These are phyloP conservation scores for Pichia sp. DNA, from an alignment of 1,139 yeast species.

Conservation along the genomic window DNA sequence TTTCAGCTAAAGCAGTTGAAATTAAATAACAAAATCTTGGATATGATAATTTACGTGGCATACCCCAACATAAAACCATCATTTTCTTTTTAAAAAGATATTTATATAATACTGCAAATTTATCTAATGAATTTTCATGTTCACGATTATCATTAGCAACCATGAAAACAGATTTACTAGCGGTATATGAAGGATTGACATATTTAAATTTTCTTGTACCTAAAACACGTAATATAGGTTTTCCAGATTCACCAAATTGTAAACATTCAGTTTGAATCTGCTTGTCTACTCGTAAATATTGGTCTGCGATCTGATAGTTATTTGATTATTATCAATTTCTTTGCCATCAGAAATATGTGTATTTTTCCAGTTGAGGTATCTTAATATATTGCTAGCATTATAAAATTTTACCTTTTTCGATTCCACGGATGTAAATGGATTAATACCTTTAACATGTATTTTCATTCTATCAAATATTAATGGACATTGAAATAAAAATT, in stretches of 20 bases:
- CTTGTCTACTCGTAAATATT: conserved; percentile 34
- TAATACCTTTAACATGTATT: conserved; percentile 67
- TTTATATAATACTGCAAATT: conserved; percentile 63
- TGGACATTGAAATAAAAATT: conserved; percentile 57
- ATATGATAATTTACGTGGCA: conserved; percentile 44
- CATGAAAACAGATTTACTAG: conserved; percentile 54
- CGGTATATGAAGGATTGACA: conserved; percentile 47
- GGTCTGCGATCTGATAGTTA: conserved; percentile 40
- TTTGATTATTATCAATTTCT: conserved; percentile 33
- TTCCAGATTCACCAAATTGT: conserved; percentile 32
- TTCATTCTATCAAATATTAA: conserved; percentile 46
- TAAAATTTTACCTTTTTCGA: conserved; percentile 36
- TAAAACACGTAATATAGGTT: conserved; percentile 46
- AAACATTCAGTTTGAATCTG: conserved; percentile 7
- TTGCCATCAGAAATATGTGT: conserved; percentile 41
- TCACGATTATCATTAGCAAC: conserved; percentile 48
- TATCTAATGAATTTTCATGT: conserved; percentile 55
- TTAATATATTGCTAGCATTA: conserved; percentile 45
- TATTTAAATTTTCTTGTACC: conserved; percentile 54
- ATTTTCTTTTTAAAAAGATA: conserved; percentile 47
- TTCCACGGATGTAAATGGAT: conserved; percentile 47
- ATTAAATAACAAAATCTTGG: conserved; percentile 58
- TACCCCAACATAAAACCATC: conserved; percentile 72
- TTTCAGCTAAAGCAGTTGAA: conserved; percentile 37
- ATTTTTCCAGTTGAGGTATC: conserved; percentile 48